Conservation (phyloP, 2,329 filamentous ascomycete genomes). For the Lasiodiplodia hormozganensis region DNA sequence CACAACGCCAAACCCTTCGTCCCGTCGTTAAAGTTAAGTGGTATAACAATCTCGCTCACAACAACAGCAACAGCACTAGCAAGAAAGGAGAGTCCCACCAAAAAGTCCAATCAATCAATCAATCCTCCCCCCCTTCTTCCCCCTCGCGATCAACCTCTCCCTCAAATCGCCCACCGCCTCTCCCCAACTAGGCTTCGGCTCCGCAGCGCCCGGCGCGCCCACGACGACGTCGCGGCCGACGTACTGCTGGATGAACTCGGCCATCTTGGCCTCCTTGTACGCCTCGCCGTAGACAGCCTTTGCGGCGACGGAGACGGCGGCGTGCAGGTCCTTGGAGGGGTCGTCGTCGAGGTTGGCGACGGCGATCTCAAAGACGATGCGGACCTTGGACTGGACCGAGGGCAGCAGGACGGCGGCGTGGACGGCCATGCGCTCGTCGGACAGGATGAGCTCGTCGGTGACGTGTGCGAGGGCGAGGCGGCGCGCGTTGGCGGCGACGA, state of each 20-base stretch:
- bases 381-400: constrained; percentile 72
- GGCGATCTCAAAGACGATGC: constrained; percentile 65
- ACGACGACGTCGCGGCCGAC: constrained; percentile 50
- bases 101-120: neutral
- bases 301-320: constrained; percentile 50
- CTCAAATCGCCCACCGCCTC: constrained; percentile 53
- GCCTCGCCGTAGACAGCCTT: constrained; percentile 77
- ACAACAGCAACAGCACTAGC: neutral
- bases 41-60: neutral
- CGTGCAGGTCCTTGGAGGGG: constrained; percentile 49
- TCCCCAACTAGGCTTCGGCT: constrained; percentile 42
- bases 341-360: constrained; percentile 61
- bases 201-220: neutral
- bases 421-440: constrained; percentile 71
- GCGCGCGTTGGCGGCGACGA: constrained; percentile 66
- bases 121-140: constrained; percentile 51
- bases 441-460: constrained; percentile 67
- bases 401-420: constrained; percentile 67
- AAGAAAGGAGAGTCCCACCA: neutral
- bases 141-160: constrained; percentile 52
- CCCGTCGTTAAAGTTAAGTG: neutral
- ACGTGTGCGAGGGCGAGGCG: constrained; percentile 69
- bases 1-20: neutral
- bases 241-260: constrained; percentile 69
- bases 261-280: constrained; percentile 77